Percentiles rank a stretch among this genome's conserved stretches.
Evolutionary conservation across 148 eudicot genomes (phyloP).

Genomic region (Silene conica): DNA sequence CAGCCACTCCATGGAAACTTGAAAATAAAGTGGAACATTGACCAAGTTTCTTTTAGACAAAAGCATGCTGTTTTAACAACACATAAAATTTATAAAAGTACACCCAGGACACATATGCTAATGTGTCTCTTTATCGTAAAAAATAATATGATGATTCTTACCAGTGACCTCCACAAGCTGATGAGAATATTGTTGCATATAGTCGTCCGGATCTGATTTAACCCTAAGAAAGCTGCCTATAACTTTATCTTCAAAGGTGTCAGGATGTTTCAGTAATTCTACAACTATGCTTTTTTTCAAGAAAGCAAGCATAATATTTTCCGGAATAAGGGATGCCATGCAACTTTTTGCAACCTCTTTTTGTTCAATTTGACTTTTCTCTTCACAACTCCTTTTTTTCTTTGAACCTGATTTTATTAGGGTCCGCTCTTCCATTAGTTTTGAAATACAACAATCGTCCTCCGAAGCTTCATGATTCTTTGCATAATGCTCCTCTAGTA

Average conservation of each 20-base stretch:
- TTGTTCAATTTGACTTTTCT: background rate
- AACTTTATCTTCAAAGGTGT: constrained; percentile 20
- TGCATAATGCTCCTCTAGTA: constrained; percentile 23
- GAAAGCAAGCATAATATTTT: constrained; percentile 28
- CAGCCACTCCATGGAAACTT: background rate
- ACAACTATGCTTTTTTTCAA: constrained; percentile 25
- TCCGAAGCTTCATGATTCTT: constrained; percentile 11
- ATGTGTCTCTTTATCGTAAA: too few relatives aligned
- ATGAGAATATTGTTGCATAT: constrained; percentile 23
- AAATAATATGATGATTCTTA: constrained; percentile 8
- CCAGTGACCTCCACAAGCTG: constrained; percentile 36
- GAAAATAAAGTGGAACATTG: background rate
- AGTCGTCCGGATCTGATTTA: constrained; percentile 31
- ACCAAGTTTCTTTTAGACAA: background rate
- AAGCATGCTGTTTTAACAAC: background rate
- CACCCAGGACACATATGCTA: too few relatives aligned
- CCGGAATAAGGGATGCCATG: constrained; percentile 25
- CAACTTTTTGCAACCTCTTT: constrained; percentile 13
- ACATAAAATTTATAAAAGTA: too few relatives aligned
- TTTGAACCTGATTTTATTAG: constrained; percentile 9
- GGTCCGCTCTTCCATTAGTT: constrained; percentile 5
- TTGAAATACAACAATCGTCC: constrained; percentile 17
- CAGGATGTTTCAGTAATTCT: constrained; percentile 20
- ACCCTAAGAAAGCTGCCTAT: constrained; percentile 31
- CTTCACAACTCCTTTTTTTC: constrained; percentile 1